Conservation (phyloP, 169 alveolate genomes). For the Eimeria maxima region DNA sequence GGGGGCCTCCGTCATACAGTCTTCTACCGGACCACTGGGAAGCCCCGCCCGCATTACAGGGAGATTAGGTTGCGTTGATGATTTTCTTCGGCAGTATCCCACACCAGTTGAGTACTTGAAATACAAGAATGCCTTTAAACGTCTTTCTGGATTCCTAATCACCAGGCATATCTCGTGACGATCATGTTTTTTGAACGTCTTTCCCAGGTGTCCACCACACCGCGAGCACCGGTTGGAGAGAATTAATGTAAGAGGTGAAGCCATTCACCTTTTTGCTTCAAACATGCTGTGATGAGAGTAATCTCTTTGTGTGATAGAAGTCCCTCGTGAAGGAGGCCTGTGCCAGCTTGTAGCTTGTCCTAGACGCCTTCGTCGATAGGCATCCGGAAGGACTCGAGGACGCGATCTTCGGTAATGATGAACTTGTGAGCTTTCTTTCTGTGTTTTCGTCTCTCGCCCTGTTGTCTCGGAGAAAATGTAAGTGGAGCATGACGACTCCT, state of each 20-base stretch:
- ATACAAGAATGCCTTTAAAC: neutral
- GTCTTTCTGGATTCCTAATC: neutral
- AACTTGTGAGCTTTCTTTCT: neutral
- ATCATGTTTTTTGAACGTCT: neutral
- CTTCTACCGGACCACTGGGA: conserved; percentile 26
- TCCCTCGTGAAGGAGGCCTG: neutral
- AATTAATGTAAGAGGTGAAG: neutral
- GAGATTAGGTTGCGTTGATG: neutral
- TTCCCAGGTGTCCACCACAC: neutral
- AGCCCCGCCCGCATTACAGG: neutral
- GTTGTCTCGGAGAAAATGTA: neutral
- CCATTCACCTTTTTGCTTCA: neutral
- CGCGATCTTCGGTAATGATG: neutral
- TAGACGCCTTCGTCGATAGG: neutral
- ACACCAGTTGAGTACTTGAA: neutral
- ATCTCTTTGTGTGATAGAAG: neutral
- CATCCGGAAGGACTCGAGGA: neutral
- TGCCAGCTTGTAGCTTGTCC: neutral
- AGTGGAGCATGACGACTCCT: neutral
- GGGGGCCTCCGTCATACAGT: neutral
- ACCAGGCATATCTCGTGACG: neutral
- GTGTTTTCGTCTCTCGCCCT: neutral
- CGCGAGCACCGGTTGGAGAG: neutral
- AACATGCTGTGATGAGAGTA: neutral
- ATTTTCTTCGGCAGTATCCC: neutral